These are phyloP conservation scores for Aspergillus sp. DNA, from an alignment of 2,329 filamentous ascomycete genomes.

Conservation along the genomic window DNA sequence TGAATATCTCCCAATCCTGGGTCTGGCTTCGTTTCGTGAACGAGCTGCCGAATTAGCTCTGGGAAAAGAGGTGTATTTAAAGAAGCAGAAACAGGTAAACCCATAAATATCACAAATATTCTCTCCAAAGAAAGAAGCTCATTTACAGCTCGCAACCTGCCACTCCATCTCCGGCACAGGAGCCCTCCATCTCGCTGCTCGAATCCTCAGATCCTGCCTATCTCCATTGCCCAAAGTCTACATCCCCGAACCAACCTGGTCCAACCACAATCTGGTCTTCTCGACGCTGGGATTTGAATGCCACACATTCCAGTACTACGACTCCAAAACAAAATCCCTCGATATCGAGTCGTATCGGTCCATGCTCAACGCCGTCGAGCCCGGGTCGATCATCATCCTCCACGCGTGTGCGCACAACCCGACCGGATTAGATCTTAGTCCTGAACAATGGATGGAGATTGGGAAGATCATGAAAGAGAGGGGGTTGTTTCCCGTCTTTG, in stretches of 20 bases:
- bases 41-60: conserved; percentile 84
- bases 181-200: conserved; percentile 19
- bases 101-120: too few species aligned
- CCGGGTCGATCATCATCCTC: conserved; percentile 46
- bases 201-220: conserved; percentile 13
- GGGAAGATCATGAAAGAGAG: conserved; percentile 46
- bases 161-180: conserved; percentile 90
- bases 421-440: conserved; percentile 80
- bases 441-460: conserved; percentile 81
- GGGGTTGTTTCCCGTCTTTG: conserved; percentile 75
- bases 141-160: conserved; percentile 39
- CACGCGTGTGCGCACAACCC: conserved; percentile 92
- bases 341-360: conserved; percentile 11
- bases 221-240: conserved; percentile 8
- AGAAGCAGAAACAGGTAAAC: conserved; percentile 15
- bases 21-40: conserved; percentile 72
- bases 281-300: conserved; percentile 48
- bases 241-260: conserved; percentile 2
- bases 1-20: conserved; percentile 93
- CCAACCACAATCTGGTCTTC: conserved; percentile 1
- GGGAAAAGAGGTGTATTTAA: conserved; percentile 39
- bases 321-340: conserved; percentile 9
- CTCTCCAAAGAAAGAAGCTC: too few species aligned
- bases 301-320: conserved; percentile 37
- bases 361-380: conserved; percentile 43